Base-by-base conservation (phyloP, 352 stramenopile genomes). In the Paralagenidium karlingii region DNA sequence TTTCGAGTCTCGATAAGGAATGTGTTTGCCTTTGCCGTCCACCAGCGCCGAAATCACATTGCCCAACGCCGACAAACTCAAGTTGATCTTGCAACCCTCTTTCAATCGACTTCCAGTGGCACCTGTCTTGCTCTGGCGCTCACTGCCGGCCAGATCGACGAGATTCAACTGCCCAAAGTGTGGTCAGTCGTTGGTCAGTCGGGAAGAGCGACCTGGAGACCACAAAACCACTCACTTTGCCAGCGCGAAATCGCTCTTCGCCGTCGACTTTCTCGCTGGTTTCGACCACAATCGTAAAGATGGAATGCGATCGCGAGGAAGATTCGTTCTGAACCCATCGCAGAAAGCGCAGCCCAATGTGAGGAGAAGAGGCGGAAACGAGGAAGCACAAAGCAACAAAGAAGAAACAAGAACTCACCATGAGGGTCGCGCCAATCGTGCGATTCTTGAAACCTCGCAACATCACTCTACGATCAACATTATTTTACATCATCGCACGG, bases 1-100 rank as follows among this genome's bases (percentile, higher is more conserved):
- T 50, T 96, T 96, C 0, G 74, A 94, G 48, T 97, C 88, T 28
- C 88, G 69, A 39, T 94, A 97, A 3, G 87, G 87, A 53, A 89
- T 82, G 37, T 86, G 73, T 45, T 85, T 87, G 34, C 69, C 69
- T 37, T 92, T 92, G 39, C 74, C 77, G 40, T 89, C 76, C 11
- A 88, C 78, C 4, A 92, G 63, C 18, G 76, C 79, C 15, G 74
- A 86, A 45, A 92, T 92, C 28, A 92, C 79, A 26, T 89, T 88
- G 10, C 79, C 79, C 28, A 92, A 47, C 1, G 75, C 68, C 4
- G 71, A 86, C 3, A 92, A 45, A 51, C 58, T 80, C 33, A 86
- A 42, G 43, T 92, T 92, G 58, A 92, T 92, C 52, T 88, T 92
- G 45, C 75, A 85, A 21, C 70, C 78, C 76, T 91, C 77, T 51